These are phyloP conservation scores for Podila horticola DNA, from an alignment of 192 early-diverging fungal genomes.

Conservation along the genomic window DNA sequence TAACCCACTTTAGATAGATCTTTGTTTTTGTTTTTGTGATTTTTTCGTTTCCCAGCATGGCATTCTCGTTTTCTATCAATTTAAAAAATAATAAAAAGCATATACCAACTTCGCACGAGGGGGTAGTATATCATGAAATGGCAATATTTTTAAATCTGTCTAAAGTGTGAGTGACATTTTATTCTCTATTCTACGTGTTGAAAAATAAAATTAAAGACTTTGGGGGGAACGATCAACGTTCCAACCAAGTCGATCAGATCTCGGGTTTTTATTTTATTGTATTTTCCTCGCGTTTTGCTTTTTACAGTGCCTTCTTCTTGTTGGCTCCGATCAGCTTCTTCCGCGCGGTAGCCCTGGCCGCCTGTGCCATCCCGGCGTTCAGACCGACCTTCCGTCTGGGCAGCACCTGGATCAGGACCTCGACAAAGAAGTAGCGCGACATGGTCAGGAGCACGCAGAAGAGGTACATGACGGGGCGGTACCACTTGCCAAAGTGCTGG, in stretches of 20 bases:
- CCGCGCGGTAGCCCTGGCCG: not conserved
- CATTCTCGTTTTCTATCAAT: not conserved
- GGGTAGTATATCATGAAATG: too few species aligned
- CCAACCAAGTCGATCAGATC: too few species aligned
- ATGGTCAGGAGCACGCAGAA: slow-evolving; percentile 53
- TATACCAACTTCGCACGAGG: too few species aligned
- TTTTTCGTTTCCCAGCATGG: not conserved
- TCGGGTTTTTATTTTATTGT: too few species aligned
- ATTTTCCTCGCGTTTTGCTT: too few species aligned
- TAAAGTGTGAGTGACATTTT: too few species aligned
- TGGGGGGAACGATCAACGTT: not conserved
- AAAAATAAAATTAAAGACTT: too few species aligned
- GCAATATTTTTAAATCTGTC: too few species aligned
- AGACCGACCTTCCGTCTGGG: slow-evolving; percentile 22
- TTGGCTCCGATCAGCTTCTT: not conserved
- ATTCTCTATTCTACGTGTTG: too few species aligned
- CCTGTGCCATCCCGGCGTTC: not conserved
- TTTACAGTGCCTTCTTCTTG: slow-evolving; percentile 1
- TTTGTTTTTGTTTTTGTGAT: not conserved
- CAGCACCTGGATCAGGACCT: slow-evolving; percentile 45
- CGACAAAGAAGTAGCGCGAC: slow-evolving; percentile 43
- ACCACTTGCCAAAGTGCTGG: slow-evolving; percentile 50
- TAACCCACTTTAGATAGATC: not conserved
- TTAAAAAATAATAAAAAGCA: not conserved
- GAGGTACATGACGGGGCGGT: slow-evolving; percentile 52